Percentiles rank a stretch among this genome's conserved stretches.
Conservation (phyloP, 2,329 filamentous ascomycete genomes). For the Pseudodiploospora longispora region DNA sequence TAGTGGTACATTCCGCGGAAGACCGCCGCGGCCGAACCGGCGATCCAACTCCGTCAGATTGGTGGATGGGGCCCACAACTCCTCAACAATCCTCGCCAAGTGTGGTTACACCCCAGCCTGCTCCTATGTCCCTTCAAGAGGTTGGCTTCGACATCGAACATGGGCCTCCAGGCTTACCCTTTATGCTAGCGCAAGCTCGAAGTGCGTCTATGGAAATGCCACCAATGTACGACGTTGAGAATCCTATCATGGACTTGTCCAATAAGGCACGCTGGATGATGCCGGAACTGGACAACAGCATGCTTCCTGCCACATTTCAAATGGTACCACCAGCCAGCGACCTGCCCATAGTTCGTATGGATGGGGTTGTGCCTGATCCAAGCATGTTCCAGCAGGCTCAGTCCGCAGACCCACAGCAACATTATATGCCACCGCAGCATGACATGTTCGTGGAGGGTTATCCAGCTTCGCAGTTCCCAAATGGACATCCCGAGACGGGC, state of each 20-base stretch:
- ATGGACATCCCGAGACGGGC: conserved; percentile 8
- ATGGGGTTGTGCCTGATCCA: conserved; percentile 6
- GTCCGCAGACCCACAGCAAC: conserved; percentile 2
- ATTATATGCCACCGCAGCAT: conserved; percentile 15
- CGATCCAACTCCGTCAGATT: conserved; percentile 15
- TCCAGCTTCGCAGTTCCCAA: conserved; percentile 9
- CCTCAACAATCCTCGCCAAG: conserved; percentile 5
- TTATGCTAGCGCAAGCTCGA: conserved; percentile 19
- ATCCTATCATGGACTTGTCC: conserved; percentile 14
- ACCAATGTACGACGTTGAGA: conserved; percentile 15
- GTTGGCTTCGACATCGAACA: conserved; percentile 13
- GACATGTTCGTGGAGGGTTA: conserved; percentile 16
- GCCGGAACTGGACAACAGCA: conserved; percentile 9
- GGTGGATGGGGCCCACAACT: conserved; percentile 8
- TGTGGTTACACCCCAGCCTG: conserved; percentile 2
- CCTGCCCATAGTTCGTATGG: conserved; percentile 11
- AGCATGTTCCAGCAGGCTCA: conserved; percentile 15
- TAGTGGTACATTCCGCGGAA: conserved; percentile 11
- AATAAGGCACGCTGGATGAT: conserved; percentile 10
- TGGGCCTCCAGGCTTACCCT: conserved; percentile 18
- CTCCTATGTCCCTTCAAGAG: conserved; percentile 6
- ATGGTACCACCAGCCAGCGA: conserved; percentile 7
- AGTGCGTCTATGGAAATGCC: conserved; percentile 12
- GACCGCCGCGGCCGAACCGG: conserved; percentile 11
- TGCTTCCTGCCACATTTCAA: conserved; percentile 10